A percentile compares a stretch with the other conserved stretches of the same genome.
phyloP scores from a whole-genome alignment of 2,329 filamentous ascomycete species.

The Truncatella angustata region DNA sequence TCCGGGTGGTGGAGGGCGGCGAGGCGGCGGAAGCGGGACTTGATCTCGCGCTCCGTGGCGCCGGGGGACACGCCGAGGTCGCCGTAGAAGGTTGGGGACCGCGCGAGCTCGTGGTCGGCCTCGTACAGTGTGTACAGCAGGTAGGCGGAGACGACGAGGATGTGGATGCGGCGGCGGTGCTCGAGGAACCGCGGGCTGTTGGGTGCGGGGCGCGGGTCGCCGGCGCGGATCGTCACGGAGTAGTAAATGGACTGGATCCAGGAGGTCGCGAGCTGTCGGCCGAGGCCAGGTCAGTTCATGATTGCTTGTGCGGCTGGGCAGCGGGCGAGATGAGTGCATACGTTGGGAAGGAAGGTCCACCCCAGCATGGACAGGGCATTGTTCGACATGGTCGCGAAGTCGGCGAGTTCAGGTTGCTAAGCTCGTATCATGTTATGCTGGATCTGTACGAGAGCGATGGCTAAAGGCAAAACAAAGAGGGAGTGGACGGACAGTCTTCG shows the following conservation, averaged over 20 bases:
- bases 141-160: conserved; percentile 78
- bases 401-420: not conserved
- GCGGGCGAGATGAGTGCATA: conserved; percentile 23
- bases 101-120: conserved; percentile 76
- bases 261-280: conserved; percentile 67
- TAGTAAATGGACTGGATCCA: conserved; percentile 83
- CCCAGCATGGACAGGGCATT: conserved; percentile 51
- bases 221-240: conserved; percentile 82
- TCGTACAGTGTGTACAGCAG: conserved; percentile 92
- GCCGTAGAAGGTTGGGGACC: conserved; percentile 73
- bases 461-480: too few species aligned
- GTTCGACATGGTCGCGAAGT: conserved; percentile 40
- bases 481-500: too few species aligned
- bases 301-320: too few species aligned
- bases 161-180: conserved; percentile 80
- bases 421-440: not conserved
- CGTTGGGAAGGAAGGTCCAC: conserved; percentile 56
- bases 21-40: conserved; percentile 79
- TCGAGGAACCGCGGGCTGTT: conserved; percentile 66
- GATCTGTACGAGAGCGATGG: not conserved
- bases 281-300: not conserved
- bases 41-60: conserved; percentile 74
- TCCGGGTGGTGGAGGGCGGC: conserved; percentile 77
- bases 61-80: conserved; percentile 68
- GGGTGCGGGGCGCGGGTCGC: conserved; percentile 73